Percentiles rank a stretch among this genome's conserved stretches.
Conservation (phyloP, 2,329 filamentous ascomycete species). For the Beauveria sp. region DNA sequence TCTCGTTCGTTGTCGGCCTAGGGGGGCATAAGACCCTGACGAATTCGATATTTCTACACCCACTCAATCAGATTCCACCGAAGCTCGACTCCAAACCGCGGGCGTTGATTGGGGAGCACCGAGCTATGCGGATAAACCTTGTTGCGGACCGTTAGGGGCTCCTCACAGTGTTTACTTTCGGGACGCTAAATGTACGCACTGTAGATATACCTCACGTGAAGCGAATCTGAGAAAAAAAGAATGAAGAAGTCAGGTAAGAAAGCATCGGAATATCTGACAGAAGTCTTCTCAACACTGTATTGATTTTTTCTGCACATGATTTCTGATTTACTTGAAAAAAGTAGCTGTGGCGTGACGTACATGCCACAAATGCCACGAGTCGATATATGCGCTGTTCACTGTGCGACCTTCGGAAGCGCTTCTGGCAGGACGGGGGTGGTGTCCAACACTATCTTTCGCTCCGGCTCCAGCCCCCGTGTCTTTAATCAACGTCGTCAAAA, state of each 20-base stretch:
- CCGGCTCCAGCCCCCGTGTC: slow-evolving; percentile 9
- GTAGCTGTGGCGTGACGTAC: slow-evolving; percentile 7
- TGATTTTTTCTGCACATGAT: background rate
- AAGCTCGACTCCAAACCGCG: background rate
- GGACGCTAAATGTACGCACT: slow-evolving; percentile 15
- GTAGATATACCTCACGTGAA: slow-evolving; percentile 29
- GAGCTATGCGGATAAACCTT: slow-evolving; percentile 22
- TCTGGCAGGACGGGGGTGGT: slow-evolving; percentile 3
- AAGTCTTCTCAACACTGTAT: background rate
- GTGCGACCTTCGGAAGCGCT: slow-evolving; percentile 7
- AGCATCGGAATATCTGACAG: background rate
- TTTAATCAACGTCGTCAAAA: slow-evolving; percentile 3
- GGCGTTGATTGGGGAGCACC: slow-evolving; percentile 4
- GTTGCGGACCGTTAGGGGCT: slow-evolving; percentile 17
- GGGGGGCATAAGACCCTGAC: background rate
- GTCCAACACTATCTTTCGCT: slow-evolving; percentile 7
- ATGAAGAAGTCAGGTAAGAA: slow-evolving; percentile 1
- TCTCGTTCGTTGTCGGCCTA: background rate
- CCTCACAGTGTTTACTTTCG: slow-evolving; percentile 19
- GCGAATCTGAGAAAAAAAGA: slow-evolving; percentile 21
- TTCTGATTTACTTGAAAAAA: background rate
- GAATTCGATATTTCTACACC: background rate
- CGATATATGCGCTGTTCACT: slow-evolving; percentile 1
- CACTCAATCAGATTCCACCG: background rate
- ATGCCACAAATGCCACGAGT: background rate